phyloP scores from a whole-genome alignment of 2,329 filamentous ascomycete genomes.

The Blumeriella jaapii region DNA sequence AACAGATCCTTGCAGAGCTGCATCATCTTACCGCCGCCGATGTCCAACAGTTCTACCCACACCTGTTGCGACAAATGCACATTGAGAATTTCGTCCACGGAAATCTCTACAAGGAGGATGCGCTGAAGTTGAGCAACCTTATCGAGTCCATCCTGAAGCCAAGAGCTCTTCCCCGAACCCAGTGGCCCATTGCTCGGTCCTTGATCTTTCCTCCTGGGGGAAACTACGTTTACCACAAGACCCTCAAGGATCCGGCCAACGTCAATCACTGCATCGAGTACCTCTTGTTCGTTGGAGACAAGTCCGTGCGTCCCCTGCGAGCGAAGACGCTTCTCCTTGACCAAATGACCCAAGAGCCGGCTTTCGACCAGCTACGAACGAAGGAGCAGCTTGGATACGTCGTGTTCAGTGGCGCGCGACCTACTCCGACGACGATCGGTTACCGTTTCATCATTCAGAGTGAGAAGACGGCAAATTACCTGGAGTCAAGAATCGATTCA shows the following conservation, averaged over 20 bases:
- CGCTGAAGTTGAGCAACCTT: conserved; percentile 71
- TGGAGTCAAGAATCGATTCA: conserved; percentile 77
- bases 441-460: conserved; percentile 91
- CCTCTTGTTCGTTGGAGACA: conserved; percentile 58
- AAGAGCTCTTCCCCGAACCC: conserved; percentile 57
- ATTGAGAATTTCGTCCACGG: conserved; percentile 84
- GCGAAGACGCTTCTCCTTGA: conserved; percentile 73
- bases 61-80: conserved; percentile 71
- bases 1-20: conserved; percentile 69
- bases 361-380: conserved; percentile 87
- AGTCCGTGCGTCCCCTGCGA: conserved; percentile 55
- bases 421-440: conserved; percentile 65
- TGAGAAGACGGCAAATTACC: conserved; percentile 70
- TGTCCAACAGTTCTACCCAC: conserved; percentile 65
- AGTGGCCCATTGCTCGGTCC: conserved; percentile 71
- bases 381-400: conserved; percentile 98
- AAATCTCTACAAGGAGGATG: conserved; percentile 90
- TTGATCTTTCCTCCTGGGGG: conserved; percentile 67
- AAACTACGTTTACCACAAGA: conserved; percentile 74
- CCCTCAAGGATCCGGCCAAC: conserved; percentile 75
- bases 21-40: conserved; percentile 62
- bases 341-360: conserved; percentile 86
- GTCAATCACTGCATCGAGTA: conserved; percentile 82
- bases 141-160: conserved; percentile 70
- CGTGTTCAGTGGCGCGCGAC: conserved; percentile 70